Evolutionary conservation across 208 protist species (phyloP).

Genomic region (Trichomonas tenax): DNA sequence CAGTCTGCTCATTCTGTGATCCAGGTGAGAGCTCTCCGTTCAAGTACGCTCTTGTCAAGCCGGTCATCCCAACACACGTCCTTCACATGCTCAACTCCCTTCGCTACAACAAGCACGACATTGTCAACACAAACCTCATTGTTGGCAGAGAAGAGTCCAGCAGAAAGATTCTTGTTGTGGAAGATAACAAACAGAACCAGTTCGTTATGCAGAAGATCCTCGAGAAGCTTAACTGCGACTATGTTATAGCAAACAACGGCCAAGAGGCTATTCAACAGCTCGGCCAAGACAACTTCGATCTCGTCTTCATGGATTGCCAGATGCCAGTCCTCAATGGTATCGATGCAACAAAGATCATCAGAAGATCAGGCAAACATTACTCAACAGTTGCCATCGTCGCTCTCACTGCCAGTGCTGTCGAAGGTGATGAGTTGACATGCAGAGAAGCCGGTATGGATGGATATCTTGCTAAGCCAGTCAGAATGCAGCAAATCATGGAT

Average conservation of each 20-base stretch:
- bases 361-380: neutral
- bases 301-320: neutral
- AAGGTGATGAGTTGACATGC: conserved; percentile 24
- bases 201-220: neutral
- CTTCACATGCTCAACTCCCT: neutral
- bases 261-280: neutral
- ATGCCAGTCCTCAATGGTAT: conserved; percentile 38
- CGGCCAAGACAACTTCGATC: neutral
- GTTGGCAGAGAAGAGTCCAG: neutral
- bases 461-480: conserved; percentile 37
- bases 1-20: neutral
- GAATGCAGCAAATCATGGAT: neutral
- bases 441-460: conserved; percentile 33
- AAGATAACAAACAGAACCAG: neutral
- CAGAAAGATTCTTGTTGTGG: neutral
- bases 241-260: neutral
- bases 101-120: neutral
- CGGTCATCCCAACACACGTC: neutral
- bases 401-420: conserved; percentile 30
- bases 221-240: neutral
- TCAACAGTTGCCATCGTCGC: conserved; percentile 31
- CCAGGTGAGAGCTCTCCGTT: neutral
- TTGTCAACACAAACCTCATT: neutral
- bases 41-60: neutral
- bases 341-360: conserved; percentile 29